Conservation (phyloP, 495 filamentous ascomycete species). For the Letharia columbiana region DNA sequence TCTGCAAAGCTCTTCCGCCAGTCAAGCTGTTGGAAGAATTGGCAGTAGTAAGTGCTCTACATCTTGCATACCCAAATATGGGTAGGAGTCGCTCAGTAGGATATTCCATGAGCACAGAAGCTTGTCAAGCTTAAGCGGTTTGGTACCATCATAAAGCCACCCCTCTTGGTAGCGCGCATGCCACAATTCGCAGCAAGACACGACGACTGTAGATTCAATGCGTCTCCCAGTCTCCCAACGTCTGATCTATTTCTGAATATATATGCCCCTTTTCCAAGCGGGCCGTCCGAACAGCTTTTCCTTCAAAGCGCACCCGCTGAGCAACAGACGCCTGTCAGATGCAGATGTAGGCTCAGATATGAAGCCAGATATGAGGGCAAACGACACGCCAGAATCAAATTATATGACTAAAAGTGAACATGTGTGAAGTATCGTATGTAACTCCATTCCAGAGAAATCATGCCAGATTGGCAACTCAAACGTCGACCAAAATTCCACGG, state of each 20-base stretch:
- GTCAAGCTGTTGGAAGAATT: not conserved
- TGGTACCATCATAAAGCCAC: not conserved
- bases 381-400: not conserved
- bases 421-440: not conserved
- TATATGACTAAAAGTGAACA: not conserved
- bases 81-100: too few relatives aligned
- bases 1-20: not conserved
- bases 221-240: too few relatives aligned
- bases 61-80: too few relatives aligned
- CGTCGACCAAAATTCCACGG: not conserved
- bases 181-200: too few relatives aligned
- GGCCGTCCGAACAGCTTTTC: not conserved
- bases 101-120: not conserved
- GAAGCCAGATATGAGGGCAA: not conserved
- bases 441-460: not conserved
- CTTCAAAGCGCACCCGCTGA: not conserved
- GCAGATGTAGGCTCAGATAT: not conserved
- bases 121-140: not conserved
- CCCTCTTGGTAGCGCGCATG: not conserved
- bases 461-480: not conserved
- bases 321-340: conserved; percentile 2
- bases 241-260: too few relatives aligned
- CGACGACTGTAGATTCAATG: too few relatives aligned
- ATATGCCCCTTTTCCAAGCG: not conserved
- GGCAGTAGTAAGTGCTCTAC: not conserved